Base-by-base conservation (phyloP, 352 stramenopile genomes). In the Phytopythium kandeliae region DNA sequence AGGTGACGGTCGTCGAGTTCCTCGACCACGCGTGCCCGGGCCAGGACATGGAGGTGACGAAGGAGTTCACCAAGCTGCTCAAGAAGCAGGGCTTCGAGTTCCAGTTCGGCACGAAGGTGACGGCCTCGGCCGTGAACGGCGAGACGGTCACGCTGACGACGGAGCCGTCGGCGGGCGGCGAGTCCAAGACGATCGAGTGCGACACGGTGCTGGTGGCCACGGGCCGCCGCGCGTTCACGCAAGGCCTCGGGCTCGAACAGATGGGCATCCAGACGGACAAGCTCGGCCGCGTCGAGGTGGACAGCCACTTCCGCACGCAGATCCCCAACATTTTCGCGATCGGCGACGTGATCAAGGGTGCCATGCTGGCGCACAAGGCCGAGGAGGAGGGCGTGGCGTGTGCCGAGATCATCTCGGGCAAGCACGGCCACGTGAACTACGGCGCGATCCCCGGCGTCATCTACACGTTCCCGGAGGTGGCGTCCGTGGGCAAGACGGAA, bases 1-100 rank as follows among this genome's bases (percentile, higher is more conserved):
- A 93, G 61, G 97, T 99, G 12, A 99, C 96, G 22, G 96, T 99
- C 10, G 96, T 99, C 51, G 97, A 99, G 83, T 99, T 95, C 69
- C 78, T 98, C 58, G 97, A 99, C 86, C 63, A 83, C 21, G 84
- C 98, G 7, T 98, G 92, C 57, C 76, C 82, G 1, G 77, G 75
- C 21, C 96, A 98, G 71, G 96, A 99, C 79, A 62, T 85, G 42
- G 97, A 98, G 63, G 54, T 98, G 21, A 90, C 86, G 34, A 98
- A 98, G 69, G 95, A 98, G 54, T 99, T 99, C 74, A 89, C 97
- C 62, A 95, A 95, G 57, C 85, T 96, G 42, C 75, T 99, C 22
- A 99, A 98, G 78, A 99, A 99, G 78, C 96, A 99, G 79, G 96
- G 96, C 12, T 84, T 99, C 31, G 96, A 98, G 31, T 99, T 99